Conservation (phyloP, 2,329 filamentous ascomycete genomes). For the Colletotrichum graminicola region DNA sequence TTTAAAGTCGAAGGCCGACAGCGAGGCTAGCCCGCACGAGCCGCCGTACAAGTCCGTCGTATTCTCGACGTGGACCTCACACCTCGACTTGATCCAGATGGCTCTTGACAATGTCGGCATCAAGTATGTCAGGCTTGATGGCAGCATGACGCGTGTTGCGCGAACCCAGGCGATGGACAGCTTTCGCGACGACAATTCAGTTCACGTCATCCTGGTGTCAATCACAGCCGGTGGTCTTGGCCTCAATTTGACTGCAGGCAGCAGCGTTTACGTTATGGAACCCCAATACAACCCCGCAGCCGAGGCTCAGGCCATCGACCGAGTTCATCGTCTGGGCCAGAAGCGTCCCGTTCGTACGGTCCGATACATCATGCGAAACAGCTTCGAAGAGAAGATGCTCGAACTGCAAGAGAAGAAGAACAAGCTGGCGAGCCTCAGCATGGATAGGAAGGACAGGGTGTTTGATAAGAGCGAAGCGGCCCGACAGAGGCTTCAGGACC, state of each 20-base stretch:
- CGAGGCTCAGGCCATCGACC: conserved; percentile 93
- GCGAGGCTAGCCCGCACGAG: conserved; percentile 70
- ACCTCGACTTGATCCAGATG: conserved; percentile 90
- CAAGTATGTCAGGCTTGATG: conserved; percentile 85
- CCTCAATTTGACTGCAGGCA: conserved; percentile 88
- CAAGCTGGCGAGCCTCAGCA: conserved; percentile 86
- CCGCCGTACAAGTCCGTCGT: conserved; percentile 91
- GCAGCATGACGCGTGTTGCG: conserved; percentile 82
- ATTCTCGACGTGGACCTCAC: conserved; percentile 96
- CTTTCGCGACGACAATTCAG: conserved; percentile 78
- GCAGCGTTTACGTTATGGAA: conserved; percentile 95
- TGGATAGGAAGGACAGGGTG: conserved; percentile 73
- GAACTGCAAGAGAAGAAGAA: conserved; percentile 93
- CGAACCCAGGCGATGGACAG: conserved; percentile 81
- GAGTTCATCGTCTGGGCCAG: conserved; percentile 92
- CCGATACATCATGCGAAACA: conserved; percentile 88
- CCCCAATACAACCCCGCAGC: conserved; percentile 97
- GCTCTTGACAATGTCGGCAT: conserved; percentile 78
- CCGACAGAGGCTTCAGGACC: conserved; percentile 71
- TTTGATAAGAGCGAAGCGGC: conserved; percentile 67
- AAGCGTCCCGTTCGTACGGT: conserved; percentile 88
- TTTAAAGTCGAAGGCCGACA: conserved; percentile 72
- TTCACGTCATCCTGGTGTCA: conserved; percentile 89
- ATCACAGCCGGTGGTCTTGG: conserved; percentile 93
- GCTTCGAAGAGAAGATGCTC: conserved; percentile 95